phyloP scores from a whole-genome alignment of 495 filamentous ascomycete genomes.

The Cercophora samala region DNA sequence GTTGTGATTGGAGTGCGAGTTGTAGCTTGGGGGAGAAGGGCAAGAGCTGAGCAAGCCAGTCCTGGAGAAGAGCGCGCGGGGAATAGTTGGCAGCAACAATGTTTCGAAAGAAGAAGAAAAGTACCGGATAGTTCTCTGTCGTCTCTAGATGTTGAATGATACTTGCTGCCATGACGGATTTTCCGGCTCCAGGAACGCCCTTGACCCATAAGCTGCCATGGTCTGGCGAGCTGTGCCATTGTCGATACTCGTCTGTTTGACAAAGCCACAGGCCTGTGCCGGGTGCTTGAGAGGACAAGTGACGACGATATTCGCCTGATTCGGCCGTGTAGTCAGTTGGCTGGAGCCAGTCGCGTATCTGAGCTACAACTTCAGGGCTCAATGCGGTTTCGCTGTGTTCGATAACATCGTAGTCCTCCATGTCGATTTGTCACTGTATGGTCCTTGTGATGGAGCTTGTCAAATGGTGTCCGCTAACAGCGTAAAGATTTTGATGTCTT shows the following conservation, averaged over 20 bases:
- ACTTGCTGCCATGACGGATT: constrained; percentile 45
- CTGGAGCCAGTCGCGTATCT: constrained; percentile 34
- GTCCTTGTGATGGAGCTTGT: no score
- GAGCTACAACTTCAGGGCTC: constrained; percentile 16
- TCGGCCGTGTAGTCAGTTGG: constrained; percentile 32
- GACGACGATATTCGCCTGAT: constrained; percentile 30
- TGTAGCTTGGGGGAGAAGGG: constrained; percentile 37
- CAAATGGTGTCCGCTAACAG: no score
- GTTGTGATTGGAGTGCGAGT: constrained; percentile 17
- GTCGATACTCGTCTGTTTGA: constrained; percentile 33
- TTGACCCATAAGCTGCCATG: constrained; percentile 45
- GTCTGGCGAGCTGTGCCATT: constrained; percentile 36
- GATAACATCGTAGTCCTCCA: constrained; percentile 14
- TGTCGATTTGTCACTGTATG: no score
- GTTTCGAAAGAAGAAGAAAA: constrained; percentile 54
- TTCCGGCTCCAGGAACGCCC: constrained; percentile 46
- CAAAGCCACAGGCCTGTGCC: constrained; percentile 47
- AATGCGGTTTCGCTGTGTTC: constrained; percentile 13
- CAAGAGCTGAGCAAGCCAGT: constrained; percentile 43
- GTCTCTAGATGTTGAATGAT: constrained; percentile 30
- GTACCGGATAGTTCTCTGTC: constrained; percentile 32
- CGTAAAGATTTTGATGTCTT: no score
- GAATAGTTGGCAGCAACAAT: constrained; percentile 45
- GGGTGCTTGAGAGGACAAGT: constrained; percentile 35
- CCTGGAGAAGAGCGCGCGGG: constrained; percentile 38